These are phyloP conservation scores for Cucumis melo DNA, from an alignment of 306 rosid species.

Conservation along the genomic window DNA sequence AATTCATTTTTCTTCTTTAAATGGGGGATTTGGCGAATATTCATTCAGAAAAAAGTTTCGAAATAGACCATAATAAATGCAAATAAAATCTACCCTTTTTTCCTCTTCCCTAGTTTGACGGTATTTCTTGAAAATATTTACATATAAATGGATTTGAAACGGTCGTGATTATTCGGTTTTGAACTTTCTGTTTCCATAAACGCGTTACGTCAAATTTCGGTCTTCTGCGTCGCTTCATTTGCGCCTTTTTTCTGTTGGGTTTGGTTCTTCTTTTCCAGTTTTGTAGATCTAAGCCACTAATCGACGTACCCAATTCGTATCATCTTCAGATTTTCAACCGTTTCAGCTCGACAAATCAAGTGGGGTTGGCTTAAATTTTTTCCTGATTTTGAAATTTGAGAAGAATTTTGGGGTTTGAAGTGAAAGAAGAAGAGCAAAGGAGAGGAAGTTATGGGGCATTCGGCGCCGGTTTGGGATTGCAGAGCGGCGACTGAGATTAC, in stretches of 20 bases:
- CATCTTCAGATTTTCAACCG: not conserved
- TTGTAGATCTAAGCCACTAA: not conserved
- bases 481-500: slow-evolving; percentile 58
- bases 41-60: not conserved
- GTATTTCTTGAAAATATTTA: not conserved
- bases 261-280: not conserved
- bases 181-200: not conserved
- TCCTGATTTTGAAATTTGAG: not conserved
- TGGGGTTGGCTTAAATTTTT: not conserved
- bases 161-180: not conserved
- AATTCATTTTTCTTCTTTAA: not conserved
- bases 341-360: not conserved
- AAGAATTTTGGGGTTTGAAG: not conserved
- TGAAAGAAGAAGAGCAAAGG: not conserved
- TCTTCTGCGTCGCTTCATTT: not conserved
- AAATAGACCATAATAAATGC: not conserved
- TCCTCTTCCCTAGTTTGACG: not conserved
- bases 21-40: not conserved
- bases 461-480: slow-evolving; percentile 69
- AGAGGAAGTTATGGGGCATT: slow-evolving; percentile 45
- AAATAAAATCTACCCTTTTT: not conserved
- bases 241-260: not conserved
- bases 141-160: not conserved
- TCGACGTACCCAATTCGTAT: not conserved
- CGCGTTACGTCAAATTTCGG: not conserved